A percentile compares a stretch with the other conserved stretches of the same genome.
Conservation (phyloP, 2,329 filamentous ascomycete genomes). For the Dothidotthia symphoricarpi region DNA sequence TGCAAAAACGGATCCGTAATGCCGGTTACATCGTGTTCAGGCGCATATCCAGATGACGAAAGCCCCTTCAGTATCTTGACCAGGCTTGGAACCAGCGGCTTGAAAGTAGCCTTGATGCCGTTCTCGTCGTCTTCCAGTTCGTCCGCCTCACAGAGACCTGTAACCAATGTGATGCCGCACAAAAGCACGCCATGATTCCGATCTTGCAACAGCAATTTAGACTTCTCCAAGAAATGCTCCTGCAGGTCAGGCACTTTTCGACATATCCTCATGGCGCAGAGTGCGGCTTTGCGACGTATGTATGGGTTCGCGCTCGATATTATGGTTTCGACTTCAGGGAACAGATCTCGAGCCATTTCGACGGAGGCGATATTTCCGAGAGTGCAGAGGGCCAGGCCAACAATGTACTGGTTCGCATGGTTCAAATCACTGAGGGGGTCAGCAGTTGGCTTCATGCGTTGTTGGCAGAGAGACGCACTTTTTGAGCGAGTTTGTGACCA, state of each 20-base stretch:
- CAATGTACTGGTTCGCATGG: slow-evolving; percentile 97
- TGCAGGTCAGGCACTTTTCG: slow-evolving; percentile 95
- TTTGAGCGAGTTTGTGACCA: slow-evolving; percentile 96
- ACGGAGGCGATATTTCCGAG: slow-evolving; percentile 96
- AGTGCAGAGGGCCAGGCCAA: slow-evolving; percentile 92
- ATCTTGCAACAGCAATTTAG: slow-evolving; percentile 81
- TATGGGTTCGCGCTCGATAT: slow-evolving; percentile 96
- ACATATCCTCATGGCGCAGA: slow-evolving; percentile 99
- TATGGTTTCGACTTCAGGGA: slow-evolving; percentile 90
- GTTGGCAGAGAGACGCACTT: slow-evolving; percentile 61
- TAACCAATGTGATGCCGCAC: slow-evolving; percentile 86
- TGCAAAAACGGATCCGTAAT: slow-evolving; percentile 98
- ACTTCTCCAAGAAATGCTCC: slow-evolving; percentile 96
- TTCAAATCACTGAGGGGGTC: slow-evolving; percentile 73
- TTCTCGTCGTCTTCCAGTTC: slow-evolving; percentile 89
- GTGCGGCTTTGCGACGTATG: slow-evolving; percentile 90
- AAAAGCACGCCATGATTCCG: slow-evolving; percentile 94
- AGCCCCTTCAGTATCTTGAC: slow-evolving; percentile 90
- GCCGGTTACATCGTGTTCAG: slow-evolving; percentile 96
- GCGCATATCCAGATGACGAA: slow-evolving; percentile 92
- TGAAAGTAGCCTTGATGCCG: slow-evolving; percentile 86
- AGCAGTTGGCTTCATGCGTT: slow-evolving; percentile 7
- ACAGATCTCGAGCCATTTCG: slow-evolving; percentile 97
- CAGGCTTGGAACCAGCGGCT: slow-evolving; percentile 76
- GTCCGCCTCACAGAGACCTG: slow-evolving; percentile 90